Evolutionary conservation across 2,329 filamentous ascomycete species (phyloP).

Genomic region (Huntiella bhutanensis): DNA sequence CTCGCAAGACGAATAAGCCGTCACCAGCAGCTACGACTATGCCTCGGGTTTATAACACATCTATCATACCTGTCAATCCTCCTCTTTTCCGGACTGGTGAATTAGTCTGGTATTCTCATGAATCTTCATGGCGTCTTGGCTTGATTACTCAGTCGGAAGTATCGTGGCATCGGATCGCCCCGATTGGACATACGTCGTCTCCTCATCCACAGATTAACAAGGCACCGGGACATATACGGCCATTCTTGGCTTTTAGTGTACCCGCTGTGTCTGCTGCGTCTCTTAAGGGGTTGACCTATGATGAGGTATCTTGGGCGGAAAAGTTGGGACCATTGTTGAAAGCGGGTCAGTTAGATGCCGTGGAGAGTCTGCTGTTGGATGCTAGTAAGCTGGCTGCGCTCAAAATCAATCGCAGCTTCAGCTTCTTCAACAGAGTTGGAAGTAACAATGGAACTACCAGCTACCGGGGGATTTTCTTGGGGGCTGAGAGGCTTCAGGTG

Average conservation of each 20-base stretch:
- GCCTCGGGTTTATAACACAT: constrained; percentile 4
- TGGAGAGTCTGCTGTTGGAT: constrained; percentile 26
- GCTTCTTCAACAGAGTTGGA: constrained; percentile 24
- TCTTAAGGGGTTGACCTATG: constrained; percentile 22
- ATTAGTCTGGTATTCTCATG: constrained; percentile 31
- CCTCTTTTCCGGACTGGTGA: constrained; percentile 29
- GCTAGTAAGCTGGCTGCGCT: constrained; percentile 32
- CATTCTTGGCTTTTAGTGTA: constrained; percentile 33
- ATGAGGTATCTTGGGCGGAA: constrained; percentile 25
- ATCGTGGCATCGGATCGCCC: constrained; percentile 21
- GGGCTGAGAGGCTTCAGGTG: constrained; percentile 29
- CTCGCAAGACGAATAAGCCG: constrained; percentile 2
- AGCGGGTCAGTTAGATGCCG: constrained; percentile 19
- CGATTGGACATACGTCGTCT: constrained; percentile 20
- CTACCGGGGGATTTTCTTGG: constrained; percentile 31
- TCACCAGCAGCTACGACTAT: background rate
- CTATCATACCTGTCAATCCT: constrained; percentile 13
- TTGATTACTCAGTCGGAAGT: constrained; percentile 21
- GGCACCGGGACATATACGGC: constrained; percentile 24
- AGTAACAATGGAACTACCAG: constrained; percentile 18
- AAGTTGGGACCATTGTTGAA: constrained; percentile 17
- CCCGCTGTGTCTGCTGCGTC: constrained; percentile 23
- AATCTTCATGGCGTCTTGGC: constrained; percentile 29
- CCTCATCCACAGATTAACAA: constrained; percentile 23
- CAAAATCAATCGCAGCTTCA: constrained; percentile 30